A percentile compares a stretch with the other conserved stretches of the same genome.
Conservation (phyloP, 2,329 filamentous ascomycete species). For the Grosmannia clavigera region DNA sequence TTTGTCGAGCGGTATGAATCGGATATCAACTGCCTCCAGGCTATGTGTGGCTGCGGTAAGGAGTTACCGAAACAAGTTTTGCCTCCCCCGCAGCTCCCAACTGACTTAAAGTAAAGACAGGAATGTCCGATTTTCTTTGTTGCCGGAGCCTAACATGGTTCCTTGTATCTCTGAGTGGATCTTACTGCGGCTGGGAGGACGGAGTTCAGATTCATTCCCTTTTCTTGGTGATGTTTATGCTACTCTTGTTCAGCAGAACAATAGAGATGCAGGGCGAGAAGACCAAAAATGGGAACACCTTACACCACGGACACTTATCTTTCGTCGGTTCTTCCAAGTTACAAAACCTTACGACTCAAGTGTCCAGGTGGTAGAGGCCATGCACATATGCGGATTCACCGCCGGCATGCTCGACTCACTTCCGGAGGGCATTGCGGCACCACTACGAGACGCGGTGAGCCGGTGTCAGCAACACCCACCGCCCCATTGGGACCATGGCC, state of each 20-base stretch:
- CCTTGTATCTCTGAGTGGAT: constrained; percentile 40
- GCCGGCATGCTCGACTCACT: constrained; percentile 62
- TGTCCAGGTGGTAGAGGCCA: constrained; percentile 57
- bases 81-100: background rate
- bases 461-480: constrained; percentile 75
- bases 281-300: constrained; percentile 31
- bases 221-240: constrained; percentile 34
- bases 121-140: background rate
- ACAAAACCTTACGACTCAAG: constrained; percentile 38
- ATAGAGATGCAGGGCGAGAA: constrained; percentile 21
- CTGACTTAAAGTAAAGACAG: background rate
- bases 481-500: constrained; percentile 55
- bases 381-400: constrained; percentile 59
- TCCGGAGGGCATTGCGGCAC: constrained; percentile 70
- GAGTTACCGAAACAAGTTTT: background rate
- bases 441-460: constrained; percentile 73
- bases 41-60: constrained; percentile 27
- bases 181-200: constrained; percentile 30
- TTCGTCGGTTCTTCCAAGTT: constrained; percentile 54
- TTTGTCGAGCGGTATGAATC: constrained; percentile 38
- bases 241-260: constrained; percentile 21
- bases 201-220: constrained; percentile 24
- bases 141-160: constrained; percentile 19
- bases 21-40: constrained; percentile 35
- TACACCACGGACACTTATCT: constrained; percentile 56